These are phyloP conservation scores for Picea abies DNA, from an alignment of 83 land plant species.

Conservation along the genomic window DNA sequence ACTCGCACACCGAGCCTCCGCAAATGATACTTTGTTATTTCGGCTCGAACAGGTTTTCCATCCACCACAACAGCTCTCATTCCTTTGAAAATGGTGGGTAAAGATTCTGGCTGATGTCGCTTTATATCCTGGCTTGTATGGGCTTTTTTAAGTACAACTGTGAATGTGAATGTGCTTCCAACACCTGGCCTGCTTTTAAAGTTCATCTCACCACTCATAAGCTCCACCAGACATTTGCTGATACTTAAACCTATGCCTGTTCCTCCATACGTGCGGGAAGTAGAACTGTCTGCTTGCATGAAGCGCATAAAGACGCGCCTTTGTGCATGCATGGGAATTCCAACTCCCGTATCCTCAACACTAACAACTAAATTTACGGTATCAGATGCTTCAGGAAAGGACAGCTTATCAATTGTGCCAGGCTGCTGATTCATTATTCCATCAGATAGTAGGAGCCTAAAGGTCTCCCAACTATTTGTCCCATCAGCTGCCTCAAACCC, in stretches of 20 bases:
- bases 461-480: constrained; percentile 53
- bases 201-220: constrained; percentile 58
- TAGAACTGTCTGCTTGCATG: constrained; percentile 81
- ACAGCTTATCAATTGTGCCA: background rate
- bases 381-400: constrained; percentile 27
- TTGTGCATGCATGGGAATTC: constrained; percentile 60
- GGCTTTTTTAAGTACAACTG: constrained; percentile 35
- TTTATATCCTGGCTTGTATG: constrained; percentile 27
- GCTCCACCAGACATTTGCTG: constrained; percentile 61
- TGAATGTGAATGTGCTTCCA: constrained; percentile 64
- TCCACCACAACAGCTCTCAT: constrained; percentile 52
- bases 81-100: constrained; percentile 42
- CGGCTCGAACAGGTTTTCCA: constrained; percentile 61
- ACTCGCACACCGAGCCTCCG: constrained; percentile 53
- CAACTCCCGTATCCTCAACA: constrained; percentile 75
- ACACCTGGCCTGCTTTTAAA: constrained; percentile 51
- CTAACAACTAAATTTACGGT: constrained; percentile 42
- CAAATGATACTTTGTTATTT: constrained; percentile 56
- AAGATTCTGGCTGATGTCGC: constrained; percentile 25
- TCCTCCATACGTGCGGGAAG: constrained; percentile 72
- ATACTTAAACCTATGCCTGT: constrained; percentile 75
- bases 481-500: constrained; percentile 44
- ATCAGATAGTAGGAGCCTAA: constrained; percentile 34
- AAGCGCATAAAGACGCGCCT: constrained; percentile 64
- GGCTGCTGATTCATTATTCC: constrained; percentile 18